These are phyloP conservation scores for Ramaria sp. DNA, from an alignment of 768 basidiomycete genomes.

Conservation along the genomic window DNA sequence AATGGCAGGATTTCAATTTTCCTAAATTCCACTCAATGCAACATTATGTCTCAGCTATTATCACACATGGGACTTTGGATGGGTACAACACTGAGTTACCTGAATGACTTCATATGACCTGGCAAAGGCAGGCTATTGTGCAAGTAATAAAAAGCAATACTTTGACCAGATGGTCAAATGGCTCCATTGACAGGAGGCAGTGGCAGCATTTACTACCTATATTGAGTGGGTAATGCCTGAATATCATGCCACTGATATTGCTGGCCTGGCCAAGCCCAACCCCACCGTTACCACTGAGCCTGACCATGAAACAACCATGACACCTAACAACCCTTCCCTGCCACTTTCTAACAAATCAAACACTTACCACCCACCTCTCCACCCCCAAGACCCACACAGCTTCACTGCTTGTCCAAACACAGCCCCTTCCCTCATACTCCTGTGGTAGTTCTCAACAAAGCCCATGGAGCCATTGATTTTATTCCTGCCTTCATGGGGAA, in stretches of 20 bases:
- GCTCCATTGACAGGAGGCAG: slow-evolving; percentile 4
- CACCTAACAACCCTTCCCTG: too few species aligned
- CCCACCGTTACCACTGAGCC: too few species aligned
- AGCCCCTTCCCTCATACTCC: too few species aligned
- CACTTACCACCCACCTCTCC: too few species aligned
- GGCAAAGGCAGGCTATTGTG: slow-evolving; percentile 11
- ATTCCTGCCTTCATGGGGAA: too few species aligned
- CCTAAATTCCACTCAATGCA: slow-evolving; percentile 12
- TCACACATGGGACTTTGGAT: slow-evolving; percentile 2
- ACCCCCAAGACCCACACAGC: too few species aligned
- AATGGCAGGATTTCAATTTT: slow-evolving; percentile 13
- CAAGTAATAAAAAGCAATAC: slow-evolving; percentile 9
- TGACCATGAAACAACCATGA: not conserved
- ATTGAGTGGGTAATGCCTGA: slow-evolving; percentile 1
- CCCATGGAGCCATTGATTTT: too few species aligned
- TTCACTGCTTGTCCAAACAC: too few species aligned
- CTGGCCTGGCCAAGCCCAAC: too few species aligned
- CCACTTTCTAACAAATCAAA: too few species aligned
- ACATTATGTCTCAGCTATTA: slow-evolving; percentile 4
- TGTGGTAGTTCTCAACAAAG: too few species aligned
- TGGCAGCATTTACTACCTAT: not conserved
- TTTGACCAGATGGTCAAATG: slow-evolving; percentile 9
- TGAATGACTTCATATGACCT: too few species aligned
- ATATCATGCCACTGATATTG: not conserved
- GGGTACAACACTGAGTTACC: slow-evolving; percentile 12